A percentile compares a stretch with the other conserved stretches of the same genome.
phyloP scores from a whole-genome alignment of 805 yeast species.

The Nakazawaea molendinolei region DNA sequence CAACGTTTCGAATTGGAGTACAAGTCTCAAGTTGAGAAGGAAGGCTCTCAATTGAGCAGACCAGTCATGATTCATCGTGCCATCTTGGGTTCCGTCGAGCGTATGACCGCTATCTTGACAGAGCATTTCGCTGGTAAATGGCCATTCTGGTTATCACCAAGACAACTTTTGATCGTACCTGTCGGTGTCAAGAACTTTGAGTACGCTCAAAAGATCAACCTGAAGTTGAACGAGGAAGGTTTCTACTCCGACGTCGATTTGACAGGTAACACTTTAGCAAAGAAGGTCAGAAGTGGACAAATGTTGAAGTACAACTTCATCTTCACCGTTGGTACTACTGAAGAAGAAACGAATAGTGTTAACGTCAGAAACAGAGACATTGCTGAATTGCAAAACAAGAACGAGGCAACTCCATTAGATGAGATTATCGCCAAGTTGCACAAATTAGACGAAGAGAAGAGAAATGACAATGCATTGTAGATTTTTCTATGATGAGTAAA shows the following conservation, averaged over 20 bases:
- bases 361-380: constrained; percentile 97
- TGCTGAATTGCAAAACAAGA: constrained; percentile 87
- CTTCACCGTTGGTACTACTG: constrained; percentile 96
- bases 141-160: constrained; percentile 99
- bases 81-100: constrained; percentile 94
- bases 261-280: constrained; percentile 92
- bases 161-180: constrained; percentile 94
- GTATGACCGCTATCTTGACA: constrained; percentile 97
- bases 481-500: background rate
- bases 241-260: constrained; percentile 91
- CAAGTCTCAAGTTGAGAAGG: constrained; percentile 62
- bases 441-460: constrained; percentile 64
- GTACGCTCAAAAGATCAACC: constrained; percentile 79
- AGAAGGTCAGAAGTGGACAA: constrained; percentile 98
- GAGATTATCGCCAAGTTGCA: constrained; percentile 65
- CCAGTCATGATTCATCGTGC: constrained; percentile 99
- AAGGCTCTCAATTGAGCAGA: constrained; percentile 53
- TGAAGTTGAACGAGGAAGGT: constrained; percentile 60
- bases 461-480: constrained; percentile 54
- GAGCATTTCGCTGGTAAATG: constrained; percentile 99
- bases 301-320: constrained; percentile 90
- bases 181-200: constrained; percentile 91
- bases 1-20: constrained; percentile 85
- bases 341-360: constrained; percentile 70
- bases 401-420: constrained; percentile 69